Percentiles rank a stretch among this genome's conserved stretches.
These are phyloP conservation scores for Mycena metata DNA, from an alignment of 768 basidiomycete species.

Conservation along the genomic window DNA sequence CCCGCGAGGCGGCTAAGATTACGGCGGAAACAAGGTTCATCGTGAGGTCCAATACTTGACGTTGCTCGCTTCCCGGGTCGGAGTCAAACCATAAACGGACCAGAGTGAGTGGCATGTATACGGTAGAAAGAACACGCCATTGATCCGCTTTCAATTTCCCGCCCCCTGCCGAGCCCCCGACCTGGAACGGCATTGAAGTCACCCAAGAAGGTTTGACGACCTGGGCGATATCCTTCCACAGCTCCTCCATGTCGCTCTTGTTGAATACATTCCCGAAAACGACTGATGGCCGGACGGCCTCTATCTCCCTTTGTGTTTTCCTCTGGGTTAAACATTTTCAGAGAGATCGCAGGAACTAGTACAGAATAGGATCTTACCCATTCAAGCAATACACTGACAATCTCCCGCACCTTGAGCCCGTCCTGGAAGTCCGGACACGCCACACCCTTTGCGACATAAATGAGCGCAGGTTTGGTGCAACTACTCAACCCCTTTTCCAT, in stretches of 20 bases:
- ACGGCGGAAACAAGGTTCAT: slow-evolving; percentile 49
- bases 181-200: slow-evolving; percentile 16
- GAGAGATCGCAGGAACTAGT: too few relatives aligned
- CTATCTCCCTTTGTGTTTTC: too few relatives aligned
- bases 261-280: too few relatives aligned
- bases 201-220: slow-evolving; percentile 28
- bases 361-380: too few relatives aligned
- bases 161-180: slow-evolving; percentile 9
- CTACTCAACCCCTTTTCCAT: too few relatives aligned
- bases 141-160: slow-evolving; percentile 52
- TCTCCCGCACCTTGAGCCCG: too few relatives aligned
- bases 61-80: background rate
- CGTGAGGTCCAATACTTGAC: slow-evolving; percentile 42
- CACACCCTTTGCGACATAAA: too few relatives aligned
- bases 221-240: slow-evolving; percentile 14
- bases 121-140: slow-evolving; percentile 44
- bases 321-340: too few relatives aligned
- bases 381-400: too few relatives aligned
- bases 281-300: too few relatives aligned
- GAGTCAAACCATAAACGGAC: slow-evolving; percentile 44
- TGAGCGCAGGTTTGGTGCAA: too few relatives aligned
- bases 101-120: slow-evolving; percentile 47
- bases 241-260: background rate
- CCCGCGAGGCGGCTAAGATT: slow-evolving; percentile 37
- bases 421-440: too few relatives aligned